phyloP scores from a whole-genome alignment of 2,329 filamentous ascomycete species.

The Ophiostoma pallidulum region DNA sequence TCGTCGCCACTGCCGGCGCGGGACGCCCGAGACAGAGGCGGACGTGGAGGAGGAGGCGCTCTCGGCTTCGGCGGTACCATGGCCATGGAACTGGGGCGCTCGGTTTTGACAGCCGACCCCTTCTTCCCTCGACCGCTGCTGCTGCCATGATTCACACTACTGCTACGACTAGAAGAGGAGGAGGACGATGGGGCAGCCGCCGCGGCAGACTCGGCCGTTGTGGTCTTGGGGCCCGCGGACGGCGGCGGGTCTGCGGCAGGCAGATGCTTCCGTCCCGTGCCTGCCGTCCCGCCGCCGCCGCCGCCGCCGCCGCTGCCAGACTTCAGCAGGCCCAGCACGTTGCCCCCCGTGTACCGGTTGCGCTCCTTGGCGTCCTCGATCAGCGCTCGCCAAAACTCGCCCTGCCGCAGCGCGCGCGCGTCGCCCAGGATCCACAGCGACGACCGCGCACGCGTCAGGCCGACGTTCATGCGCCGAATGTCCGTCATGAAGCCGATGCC shows the following conservation, averaged over 20 bases:
- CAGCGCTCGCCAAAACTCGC: slow-evolving; percentile 82
- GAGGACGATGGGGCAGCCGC: too few relatives aligned
- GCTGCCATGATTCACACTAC: slow-evolving; percentile 7
- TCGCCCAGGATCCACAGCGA: slow-evolving; percentile 96
- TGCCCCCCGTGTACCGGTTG: slow-evolving; percentile 64
- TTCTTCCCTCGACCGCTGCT: background rate
- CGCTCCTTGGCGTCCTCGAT: slow-evolving; percentile 71
- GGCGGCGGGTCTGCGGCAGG: too few relatives aligned
- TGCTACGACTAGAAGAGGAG: slow-evolving; percentile 8
- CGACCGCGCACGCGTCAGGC: slow-evolving; percentile 90
- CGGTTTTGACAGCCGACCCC: too few relatives aligned
- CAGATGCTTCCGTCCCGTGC: too few relatives aligned
- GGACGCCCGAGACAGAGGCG: background rate
- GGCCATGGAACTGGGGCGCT: background rate
- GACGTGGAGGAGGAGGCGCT: background rate
- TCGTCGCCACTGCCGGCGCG: background rate
- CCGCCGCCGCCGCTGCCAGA: slow-evolving; percentile 17
- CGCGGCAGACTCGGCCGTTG: too few relatives aligned
- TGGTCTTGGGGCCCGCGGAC: too few relatives aligned
- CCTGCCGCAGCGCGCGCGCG: slow-evolving; percentile 73
- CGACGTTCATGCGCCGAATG: slow-evolving; percentile 98
- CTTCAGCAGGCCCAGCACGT: slow-evolving; percentile 39
- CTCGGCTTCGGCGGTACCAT: background rate
- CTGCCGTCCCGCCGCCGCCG: slow-evolving; percentile 24
- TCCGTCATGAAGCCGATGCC: slow-evolving; percentile 98